phyloP scores from a whole-genome alignment of 2,329 filamentous ascomycete species.

The Juglanconis juglandina region DNA sequence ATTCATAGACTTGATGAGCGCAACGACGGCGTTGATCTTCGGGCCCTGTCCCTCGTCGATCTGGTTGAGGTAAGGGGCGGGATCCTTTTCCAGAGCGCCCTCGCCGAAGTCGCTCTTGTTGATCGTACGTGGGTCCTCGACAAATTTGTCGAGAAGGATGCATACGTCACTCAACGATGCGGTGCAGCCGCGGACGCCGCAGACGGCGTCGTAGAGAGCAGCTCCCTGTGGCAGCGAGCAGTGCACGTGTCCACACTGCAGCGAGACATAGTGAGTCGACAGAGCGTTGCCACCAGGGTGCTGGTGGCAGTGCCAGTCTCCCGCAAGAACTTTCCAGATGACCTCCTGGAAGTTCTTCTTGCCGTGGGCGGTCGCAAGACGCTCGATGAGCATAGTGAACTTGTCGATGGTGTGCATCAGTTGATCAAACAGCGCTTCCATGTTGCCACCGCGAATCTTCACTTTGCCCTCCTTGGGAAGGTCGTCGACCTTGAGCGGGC shows the following conservation, averaged over 20 bases:
- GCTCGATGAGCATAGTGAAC: neutral
- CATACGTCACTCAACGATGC: slow-evolving; percentile 10
- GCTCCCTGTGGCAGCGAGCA: neutral
- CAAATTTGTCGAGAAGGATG: slow-evolving; percentile 8
- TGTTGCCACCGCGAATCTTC: slow-evolving; percentile 11
- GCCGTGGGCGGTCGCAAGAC: slow-evolving; percentile 5
- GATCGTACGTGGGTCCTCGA: slow-evolving; percentile 1
- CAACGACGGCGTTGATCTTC: slow-evolving; percentile 21
- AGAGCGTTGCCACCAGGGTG: neutral
- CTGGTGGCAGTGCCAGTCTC: neutral
- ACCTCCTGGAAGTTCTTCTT: slow-evolving; percentile 9
- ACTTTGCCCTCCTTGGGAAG: slow-evolving; percentile 8
- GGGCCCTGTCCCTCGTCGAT: slow-evolving; percentile 17
- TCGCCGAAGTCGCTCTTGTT: neutral
- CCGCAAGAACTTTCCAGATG: neutral
- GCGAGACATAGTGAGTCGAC: slow-evolving; percentile 9
- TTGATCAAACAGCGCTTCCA: slow-evolving; percentile 16
- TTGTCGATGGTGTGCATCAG: slow-evolving; percentile 12
- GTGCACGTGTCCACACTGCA: slow-evolving; percentile 12
- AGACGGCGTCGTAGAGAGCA: neutral
- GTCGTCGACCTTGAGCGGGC: neutral
- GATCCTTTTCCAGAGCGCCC: slow-evolving; percentile 1
- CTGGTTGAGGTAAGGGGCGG: neutral
- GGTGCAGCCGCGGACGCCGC: slow-evolving; percentile 10
- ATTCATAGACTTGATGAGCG: slow-evolving; percentile 24